These are phyloP conservation scores for Leucocoprinus sp. DNA, from an alignment of 768 basidiomycete species.

Conservation along the genomic window DNA sequence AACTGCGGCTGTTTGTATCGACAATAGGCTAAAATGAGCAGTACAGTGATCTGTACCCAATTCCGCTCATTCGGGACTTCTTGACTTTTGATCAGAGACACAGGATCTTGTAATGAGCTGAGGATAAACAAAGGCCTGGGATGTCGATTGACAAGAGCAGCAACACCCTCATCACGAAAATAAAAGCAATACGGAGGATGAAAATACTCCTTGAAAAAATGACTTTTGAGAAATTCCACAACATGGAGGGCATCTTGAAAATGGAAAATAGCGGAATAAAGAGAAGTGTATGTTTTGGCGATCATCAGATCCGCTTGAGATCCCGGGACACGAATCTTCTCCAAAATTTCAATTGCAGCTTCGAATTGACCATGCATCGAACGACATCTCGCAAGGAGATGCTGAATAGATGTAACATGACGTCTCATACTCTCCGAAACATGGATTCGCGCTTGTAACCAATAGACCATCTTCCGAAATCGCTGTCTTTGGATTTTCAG, in stretches of 20 bases:
- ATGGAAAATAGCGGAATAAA: conserved; percentile 6
- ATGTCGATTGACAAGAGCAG: conserved; percentile 11
- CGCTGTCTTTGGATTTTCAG: conserved; percentile 16
- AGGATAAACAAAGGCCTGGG: conserved; percentile 12
- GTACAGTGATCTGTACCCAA: too few relatives aligned
- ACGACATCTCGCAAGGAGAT: background rate
- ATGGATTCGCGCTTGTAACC: conserved; percentile 8
- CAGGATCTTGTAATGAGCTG: conserved; percentile 2
- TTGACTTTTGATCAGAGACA: background rate
- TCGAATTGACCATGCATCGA: background rate
- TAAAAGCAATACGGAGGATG: conserved; percentile 7
- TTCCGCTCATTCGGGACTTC: too few relatives aligned
- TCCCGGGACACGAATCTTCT: background rate
- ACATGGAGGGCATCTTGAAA: conserved; percentile 8
- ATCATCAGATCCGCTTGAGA: background rate
- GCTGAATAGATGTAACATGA: background rate
- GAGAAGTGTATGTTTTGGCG: background rate
- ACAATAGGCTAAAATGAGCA: conserved; percentile 9
- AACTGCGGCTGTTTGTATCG: conserved; percentile 5
- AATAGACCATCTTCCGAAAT: conserved; percentile 25
- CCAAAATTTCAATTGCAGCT: conserved; percentile 2
- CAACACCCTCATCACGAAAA: background rate
- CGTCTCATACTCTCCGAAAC: background rate
- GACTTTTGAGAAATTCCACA: background rate
- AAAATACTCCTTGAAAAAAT: conserved; percentile 9